Conservation (phyloP, 495 filamentous ascomycete genomes). For the Hyaloscypha hepaticicola region DNA sequence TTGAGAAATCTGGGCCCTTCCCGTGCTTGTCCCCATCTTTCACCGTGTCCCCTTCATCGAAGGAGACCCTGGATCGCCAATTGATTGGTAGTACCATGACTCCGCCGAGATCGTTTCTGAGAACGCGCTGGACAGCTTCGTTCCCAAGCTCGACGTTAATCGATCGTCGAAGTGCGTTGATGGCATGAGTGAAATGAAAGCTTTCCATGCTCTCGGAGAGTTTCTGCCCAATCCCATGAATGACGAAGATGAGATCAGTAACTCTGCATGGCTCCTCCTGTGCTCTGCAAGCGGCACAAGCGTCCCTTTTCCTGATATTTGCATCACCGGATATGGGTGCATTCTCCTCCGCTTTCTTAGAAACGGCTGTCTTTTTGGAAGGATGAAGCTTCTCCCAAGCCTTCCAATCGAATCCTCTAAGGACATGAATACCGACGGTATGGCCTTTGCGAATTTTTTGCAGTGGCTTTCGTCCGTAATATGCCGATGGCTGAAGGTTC, state of each 20-base stretch:
- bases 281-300: slow-evolving; percentile 43
- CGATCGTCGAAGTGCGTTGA: slow-evolving; percentile 84
- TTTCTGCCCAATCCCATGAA: slow-evolving; percentile 96
- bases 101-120: slow-evolving; percentile 63
- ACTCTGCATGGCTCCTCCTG: slow-evolving; percentile 69
- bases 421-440: slow-evolving; percentile 79
- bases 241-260: slow-evolving; percentile 84
- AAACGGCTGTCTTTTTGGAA: slow-evolving; percentile 48
- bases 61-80: slow-evolving; percentile 82
- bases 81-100: slow-evolving; percentile 66
- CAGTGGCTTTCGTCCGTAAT: slow-evolving; percentile 74
- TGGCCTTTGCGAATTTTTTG: slow-evolving; percentile 80
- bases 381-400: slow-evolving; percentile 77
- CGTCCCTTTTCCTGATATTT: slow-evolving; percentile 31
- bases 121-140: slow-evolving; percentile 66
- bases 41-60: slow-evolving; percentile 69
- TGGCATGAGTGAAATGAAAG: slow-evolving; percentile 93
- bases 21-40: slow-evolving; percentile 49
- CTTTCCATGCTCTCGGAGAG: slow-evolving; percentile 94
- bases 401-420: slow-evolving; percentile 79
- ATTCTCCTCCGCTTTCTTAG: slow-evolving; percentile 50
- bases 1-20: slow-evolving; percentile 58
- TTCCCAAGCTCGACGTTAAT: slow-evolving; percentile 82
- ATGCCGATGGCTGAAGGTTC: slow-evolving; percentile 74
- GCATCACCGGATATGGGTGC: slow-evolving; percentile 35